phyloP scores from a whole-genome alignment of 2,329 filamentous ascomycete genomes.

The Fusarium secorum region DNA sequence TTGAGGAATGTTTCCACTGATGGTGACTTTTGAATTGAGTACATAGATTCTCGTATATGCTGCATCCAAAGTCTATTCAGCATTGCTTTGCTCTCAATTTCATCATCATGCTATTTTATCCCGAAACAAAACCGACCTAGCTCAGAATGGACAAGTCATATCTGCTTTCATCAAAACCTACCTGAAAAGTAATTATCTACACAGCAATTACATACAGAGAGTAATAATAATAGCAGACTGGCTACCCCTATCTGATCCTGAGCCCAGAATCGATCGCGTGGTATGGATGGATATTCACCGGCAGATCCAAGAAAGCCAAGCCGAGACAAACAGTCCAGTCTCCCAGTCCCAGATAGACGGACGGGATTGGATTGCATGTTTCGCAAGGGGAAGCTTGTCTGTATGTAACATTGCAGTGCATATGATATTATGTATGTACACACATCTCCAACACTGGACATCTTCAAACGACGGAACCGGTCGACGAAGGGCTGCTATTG shows the following conservation, averaged over 20 bases:
- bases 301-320: conserved; percentile 22
- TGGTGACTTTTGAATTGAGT: neutral
- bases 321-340: neutral
- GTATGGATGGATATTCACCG: conserved; percentile 8
- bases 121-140: conserved; percentile 1
- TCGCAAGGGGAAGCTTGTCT: conserved; percentile 5
- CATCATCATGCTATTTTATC: conserved; percentile 4
- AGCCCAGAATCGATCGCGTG: conserved; percentile 17
- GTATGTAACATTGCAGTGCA: conserved; percentile 3
- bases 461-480: neutral
- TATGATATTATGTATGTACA: neutral
- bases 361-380: conserved; percentile 17
- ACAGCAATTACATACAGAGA: neutral
- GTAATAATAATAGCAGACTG: neutral
- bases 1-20: neutral
- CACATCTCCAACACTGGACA: neutral
- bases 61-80: neutral
- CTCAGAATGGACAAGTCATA: neutral
- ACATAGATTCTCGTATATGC: neutral
- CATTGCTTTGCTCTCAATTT: neutral
- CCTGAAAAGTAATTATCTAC: conserved; percentile 3
- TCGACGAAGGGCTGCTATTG: neutral
- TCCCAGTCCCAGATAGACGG: neutral
- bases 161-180: neutral
- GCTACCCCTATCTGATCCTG: conserved; percentile 15